Conservation (phyloP, 306 rosid species). For the Sophora flavescens region DNA sequence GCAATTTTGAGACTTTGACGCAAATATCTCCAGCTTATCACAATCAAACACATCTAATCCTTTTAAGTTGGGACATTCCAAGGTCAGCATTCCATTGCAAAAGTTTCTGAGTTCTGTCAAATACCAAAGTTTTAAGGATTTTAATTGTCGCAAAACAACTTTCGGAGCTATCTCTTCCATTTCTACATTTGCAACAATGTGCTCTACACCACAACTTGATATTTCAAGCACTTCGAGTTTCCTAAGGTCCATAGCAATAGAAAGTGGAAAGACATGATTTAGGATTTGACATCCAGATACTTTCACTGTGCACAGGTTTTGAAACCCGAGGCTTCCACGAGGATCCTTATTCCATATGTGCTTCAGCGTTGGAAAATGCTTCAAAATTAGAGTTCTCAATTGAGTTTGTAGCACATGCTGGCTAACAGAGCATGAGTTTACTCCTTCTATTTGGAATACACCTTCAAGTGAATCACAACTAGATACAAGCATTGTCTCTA, state of each 20-base stretch:
- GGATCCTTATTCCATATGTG: constrained; percentile 27
- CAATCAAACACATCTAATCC: not conserved
- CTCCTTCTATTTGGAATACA: not conserved
- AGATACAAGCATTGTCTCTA: not conserved
- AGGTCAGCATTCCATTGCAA: not conserved
- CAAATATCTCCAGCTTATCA: not conserved
- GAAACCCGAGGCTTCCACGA: not conserved
- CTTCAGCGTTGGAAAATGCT: constrained; percentile 15
- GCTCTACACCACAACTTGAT: not conserved
- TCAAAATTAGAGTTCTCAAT: not conserved
- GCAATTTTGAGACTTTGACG: not conserved
- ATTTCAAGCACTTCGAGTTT: constrained; percentile 26
- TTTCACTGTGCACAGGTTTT: not conserved
- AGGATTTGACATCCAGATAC: not conserved
- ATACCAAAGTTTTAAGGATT: not conserved
- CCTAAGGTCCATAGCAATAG: constrained; percentile 6
- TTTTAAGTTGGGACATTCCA: constrained; percentile 11
- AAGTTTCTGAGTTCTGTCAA: constrained; percentile 2
- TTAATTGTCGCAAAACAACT: constrained; percentile 15
- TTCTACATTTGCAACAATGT: constrained; percentile 19
- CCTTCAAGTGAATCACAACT: not conserved
- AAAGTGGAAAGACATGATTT: constrained; percentile 14
- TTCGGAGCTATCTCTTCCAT: not conserved
- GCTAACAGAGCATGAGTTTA: not conserved
- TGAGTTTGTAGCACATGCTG: no score